phyloP scores from a whole-genome alignment of 1,284 basidiomycete genomes.

The Ustilago curta region DNA sequence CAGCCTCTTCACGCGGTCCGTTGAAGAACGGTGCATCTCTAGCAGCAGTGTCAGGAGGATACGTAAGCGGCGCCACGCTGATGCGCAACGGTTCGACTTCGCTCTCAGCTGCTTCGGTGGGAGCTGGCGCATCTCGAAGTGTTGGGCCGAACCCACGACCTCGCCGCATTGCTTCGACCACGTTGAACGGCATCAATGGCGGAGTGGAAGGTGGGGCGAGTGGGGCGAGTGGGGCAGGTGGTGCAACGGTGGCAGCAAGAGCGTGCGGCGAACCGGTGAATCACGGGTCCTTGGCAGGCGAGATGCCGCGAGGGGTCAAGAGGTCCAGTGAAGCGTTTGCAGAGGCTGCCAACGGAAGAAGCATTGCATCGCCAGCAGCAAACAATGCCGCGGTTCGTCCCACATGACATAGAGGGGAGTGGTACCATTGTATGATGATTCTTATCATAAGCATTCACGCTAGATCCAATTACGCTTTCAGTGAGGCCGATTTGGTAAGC shows the following conservation, averaged over 20 bases:
- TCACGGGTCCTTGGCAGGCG: slow-evolving; percentile 14
- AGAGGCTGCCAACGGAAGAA: neutral
- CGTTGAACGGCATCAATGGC: slow-evolving; percentile 12
- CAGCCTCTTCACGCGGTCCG: neutral
- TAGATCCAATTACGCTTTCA: too few species aligned
- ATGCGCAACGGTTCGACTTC: slow-evolving; percentile 34
- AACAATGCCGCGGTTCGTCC: neutral
- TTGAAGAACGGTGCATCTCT: slow-evolving; percentile 4
- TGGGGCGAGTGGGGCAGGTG: slow-evolving; percentile 8
- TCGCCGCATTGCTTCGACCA: slow-evolving; percentile 13
- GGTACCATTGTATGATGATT: neutral
- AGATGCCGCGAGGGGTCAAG: slow-evolving; percentile 16
- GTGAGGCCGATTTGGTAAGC: too few species aligned
- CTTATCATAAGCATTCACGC: too few species aligned
- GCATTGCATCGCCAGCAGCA: neutral
- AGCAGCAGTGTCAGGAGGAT: slow-evolving; percentile 1
- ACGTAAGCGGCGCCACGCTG: slow-evolving; percentile 8
- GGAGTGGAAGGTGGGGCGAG: neutral
- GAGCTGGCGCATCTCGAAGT: slow-evolving; percentile 1
- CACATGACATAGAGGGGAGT: too few species aligned
- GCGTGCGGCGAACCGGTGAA: slow-evolving; percentile 22
- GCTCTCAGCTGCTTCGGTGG: slow-evolving; percentile 18
- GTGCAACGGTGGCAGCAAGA: neutral
- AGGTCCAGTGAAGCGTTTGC: slow-evolving; percentile 12
- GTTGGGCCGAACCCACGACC: slow-evolving; percentile 3